Conservation (phyloP, 2,329 filamentous ascomycete species). For the Fusarium sp. region DNA sequence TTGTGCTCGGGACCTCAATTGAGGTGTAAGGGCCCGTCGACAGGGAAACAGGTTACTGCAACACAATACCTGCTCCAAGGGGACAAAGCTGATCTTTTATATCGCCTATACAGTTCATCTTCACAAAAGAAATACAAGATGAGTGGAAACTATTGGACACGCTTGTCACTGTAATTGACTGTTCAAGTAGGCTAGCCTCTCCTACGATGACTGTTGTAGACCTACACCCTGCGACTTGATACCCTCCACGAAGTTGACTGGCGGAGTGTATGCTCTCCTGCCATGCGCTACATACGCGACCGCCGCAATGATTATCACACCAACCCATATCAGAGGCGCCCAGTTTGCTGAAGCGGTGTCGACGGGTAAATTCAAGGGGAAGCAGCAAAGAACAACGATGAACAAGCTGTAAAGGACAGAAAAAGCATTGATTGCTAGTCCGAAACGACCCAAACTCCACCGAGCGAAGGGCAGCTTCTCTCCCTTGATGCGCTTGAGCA, state of each 20-base stretch:
- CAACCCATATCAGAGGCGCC: slow-evolving; percentile 36
- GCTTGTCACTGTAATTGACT: neutral
- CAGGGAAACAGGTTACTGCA: no score
- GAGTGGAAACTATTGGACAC: neutral
- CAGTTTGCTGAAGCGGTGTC: slow-evolving; percentile 30
- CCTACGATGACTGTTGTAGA: slow-evolving; percentile 18
- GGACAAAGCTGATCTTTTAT: no score
- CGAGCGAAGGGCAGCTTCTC: slow-evolving; percentile 25
- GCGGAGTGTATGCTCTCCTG: slow-evolving; percentile 14
- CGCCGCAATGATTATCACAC: slow-evolving; percentile 18
- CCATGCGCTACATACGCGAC: slow-evolving; percentile 26
- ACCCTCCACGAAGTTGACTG: slow-evolving; percentile 32
- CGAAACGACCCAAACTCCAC: slow-evolving; percentile 24
- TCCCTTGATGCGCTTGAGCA: slow-evolving; percentile 31
- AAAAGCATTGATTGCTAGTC: slow-evolving; percentile 27
- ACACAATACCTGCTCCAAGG: no score
- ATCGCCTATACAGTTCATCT: no score
- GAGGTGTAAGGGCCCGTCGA: no score
- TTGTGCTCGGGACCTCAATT: no score
- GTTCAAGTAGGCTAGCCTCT: neutral
- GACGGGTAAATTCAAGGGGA: slow-evolving; percentile 17
- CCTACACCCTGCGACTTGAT: slow-evolving; percentile 24
- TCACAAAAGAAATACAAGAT: neutral
- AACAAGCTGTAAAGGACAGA: slow-evolving; percentile 34
- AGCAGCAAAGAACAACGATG: slow-evolving; percentile 35